Evolutionary conservation across 1,284 basidiomycete genomes (phyloP), one percentile per base, ranked within the genome.

Genomic region (Cutaneotrichosporon sp.): DNA sequence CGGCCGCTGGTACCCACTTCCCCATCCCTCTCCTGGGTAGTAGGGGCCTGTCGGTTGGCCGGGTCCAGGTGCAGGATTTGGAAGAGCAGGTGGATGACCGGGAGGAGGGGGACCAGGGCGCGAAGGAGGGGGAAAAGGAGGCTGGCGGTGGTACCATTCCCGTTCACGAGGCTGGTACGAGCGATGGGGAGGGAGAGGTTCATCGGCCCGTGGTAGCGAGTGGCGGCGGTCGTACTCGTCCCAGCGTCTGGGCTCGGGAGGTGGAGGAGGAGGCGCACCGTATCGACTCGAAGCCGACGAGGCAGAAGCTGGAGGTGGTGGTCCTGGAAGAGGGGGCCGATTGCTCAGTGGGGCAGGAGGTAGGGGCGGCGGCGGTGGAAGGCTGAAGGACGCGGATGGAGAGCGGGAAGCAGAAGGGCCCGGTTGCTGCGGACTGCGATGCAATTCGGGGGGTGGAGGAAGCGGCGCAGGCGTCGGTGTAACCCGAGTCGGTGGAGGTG

Each of bases 181-280:
- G 7, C 12, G 26, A 14, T n/a, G 38, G 22, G 11, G 47, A 26
- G 19, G 26, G n/a, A 20, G 35, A 16, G 26, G 46, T 5, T 38
- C 46, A n/a, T 48, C 35, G 35, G 38, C 27, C 16, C 47, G 47
- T n/a, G n/a, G n/a, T n/a, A n/a, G n/a, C 27, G 39, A 49, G 16
- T 39, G 19, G 5, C 38, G 41, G 33, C 34, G 41, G 12, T 50
- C 41, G 25, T 44, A 43, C 41, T 50, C 49, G 41, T 44, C 42
- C 49, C 49, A 50, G 17, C 27, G 42, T n/a, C n/a, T n/a, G 5
- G 25, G 42, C 17, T 44, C 29, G 17, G 29, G 9, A 5, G 42
- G 42, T 5, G 29, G 42, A 17, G 42, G 42, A 3, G 29, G 42
- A 10, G 42, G 35, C 22, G 17, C 10, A 31, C 10, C 38, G 24